Evolutionary conservation across 2,329 filamentous ascomycete species (phyloP), one percentile per base, ranked within the genome.

Genomic region (Penicillium aurantiogriseum): DNA sequence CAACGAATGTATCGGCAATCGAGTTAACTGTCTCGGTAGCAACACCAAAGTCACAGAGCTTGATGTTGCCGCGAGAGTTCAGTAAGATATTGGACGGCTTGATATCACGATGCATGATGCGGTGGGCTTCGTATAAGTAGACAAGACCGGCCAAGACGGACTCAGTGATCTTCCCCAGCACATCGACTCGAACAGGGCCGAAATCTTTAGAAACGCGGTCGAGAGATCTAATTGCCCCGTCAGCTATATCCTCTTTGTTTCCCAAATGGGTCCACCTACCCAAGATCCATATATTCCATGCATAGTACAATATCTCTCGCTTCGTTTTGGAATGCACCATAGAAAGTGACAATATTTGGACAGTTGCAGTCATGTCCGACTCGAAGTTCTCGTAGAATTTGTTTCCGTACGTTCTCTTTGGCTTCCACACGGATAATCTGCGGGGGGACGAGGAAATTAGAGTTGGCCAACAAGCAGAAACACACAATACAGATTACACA

Each of bases 231-330:
- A 62, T 56, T 50, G 60, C 42, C 21, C 42, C 42, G 65, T 63
- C 35, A 60, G 62, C 67, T 47, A 66, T 39, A 36, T 43, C 38
- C 51, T 55, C 44, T 57, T 49, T 19, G 39, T 19, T 54, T n/a
- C 46, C 48, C 17, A 51, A 38, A 21, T 35, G 11, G 45, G 10
- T 43, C n/a, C 29, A 80, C 90, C 77, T 83, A 97, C 94, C 94
- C 94, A 73, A 93, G 91, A 77, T 99, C 94, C 91, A 96, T 96
- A 74, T 99, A 97, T 76, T 99, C 94, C 94, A 99, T 99, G 76
- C 94, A 99, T 88, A 99, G 93, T 67, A 97, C 95, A 58, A 99
- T 95, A 78, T 99, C 94, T 72, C 95, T 93, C 61, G 92, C 92
- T 71, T 95, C 90, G 73, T 96, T 97, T 71, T 97, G 85, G 72